phyloP scores from a whole-genome alignment of 768 basidiomycete species.

The Kwoniella dejecticola region DNA sequence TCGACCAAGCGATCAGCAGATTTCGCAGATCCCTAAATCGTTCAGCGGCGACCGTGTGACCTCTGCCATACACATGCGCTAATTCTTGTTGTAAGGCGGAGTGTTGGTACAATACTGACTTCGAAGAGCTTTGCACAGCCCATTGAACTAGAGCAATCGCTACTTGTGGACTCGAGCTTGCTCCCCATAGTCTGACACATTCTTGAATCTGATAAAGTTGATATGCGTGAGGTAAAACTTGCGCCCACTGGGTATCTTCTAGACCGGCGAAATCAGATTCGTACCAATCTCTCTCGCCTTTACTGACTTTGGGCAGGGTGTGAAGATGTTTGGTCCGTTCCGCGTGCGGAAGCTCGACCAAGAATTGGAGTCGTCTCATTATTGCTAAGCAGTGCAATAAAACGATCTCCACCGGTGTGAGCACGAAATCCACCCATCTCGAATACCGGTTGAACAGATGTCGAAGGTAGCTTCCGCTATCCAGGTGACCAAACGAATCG shows the following conservation, averaged over 20 bases:
- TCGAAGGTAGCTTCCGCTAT: constrained; percentile 2
- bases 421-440: background rate
- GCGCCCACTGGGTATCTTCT: constrained; percentile 19
- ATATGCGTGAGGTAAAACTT: constrained; percentile 23
- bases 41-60: constrained; percentile 8
- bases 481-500: constrained; percentile 19
- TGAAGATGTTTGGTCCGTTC: constrained; percentile 12
- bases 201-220: constrained; percentile 32
- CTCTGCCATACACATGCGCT: constrained; percentile 8
- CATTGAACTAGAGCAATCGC: constrained; percentile 23
- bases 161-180: background rate
- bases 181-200: constrained; percentile 25
- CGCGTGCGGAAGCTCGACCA: constrained; percentile 10
- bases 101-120: constrained; percentile 15
- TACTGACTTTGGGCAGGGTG: constrained; percentile 1
- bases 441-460: background rate
- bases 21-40: constrained; percentile 20
- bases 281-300: constrained; percentile 21
- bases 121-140: constrained; percentile 18
- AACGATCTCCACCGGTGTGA: constrained; percentile 3
- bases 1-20: constrained; percentile 39
- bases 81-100: constrained; percentile 21
- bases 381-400: constrained; percentile 4
- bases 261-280: constrained; percentile 25
- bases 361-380: constrained; percentile 6